Conservation (phyloP, 306 rosid species). For the Trichosanthes truncata region DNA sequence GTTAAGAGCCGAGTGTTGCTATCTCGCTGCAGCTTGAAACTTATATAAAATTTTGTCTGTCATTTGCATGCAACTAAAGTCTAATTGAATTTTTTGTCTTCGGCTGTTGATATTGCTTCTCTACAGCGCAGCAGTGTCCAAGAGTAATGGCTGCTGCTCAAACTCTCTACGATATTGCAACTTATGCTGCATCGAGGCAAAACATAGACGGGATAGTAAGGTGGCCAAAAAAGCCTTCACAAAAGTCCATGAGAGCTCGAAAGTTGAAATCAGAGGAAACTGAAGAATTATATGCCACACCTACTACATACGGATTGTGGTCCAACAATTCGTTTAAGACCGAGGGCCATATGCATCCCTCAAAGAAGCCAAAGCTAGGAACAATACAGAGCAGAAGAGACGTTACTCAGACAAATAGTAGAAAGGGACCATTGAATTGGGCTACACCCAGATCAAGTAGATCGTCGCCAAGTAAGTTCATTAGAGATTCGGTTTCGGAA, state of each 20-base stretch:
- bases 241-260: conserved; percentile 61
- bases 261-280: conserved; percentile 52
- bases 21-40: not conserved
- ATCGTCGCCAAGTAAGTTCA: conserved; percentile 48
- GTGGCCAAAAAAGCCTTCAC: conserved; percentile 77
- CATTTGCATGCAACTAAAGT: not conserved
- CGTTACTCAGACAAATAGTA: conserved; percentile 24
- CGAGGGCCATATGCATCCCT: conserved; percentile 34
- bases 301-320: conserved; percentile 24
- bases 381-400: conserved; percentile 37
- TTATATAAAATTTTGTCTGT: not conserved
- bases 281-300: conserved; percentile 30
- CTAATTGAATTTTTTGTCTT: not conserved
- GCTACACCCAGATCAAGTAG: conserved; percentile 75
- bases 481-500: conserved; percentile 39
- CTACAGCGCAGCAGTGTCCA: conserved; percentile 57
- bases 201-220: conserved; percentile 43
- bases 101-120: conserved; percentile 20
- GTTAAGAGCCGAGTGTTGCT: not conserved
- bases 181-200: conserved; percentile 24
- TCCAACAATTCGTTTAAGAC: conserved; percentile 33
- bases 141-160: conserved; percentile 57
- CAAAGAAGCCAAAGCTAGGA: conserved; percentile 67
- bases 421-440: conserved; percentile 51
- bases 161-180: conserved; percentile 61